Conservation (phyloP, 2,329 filamentous ascomycete genomes). For the Tympanopsis confertula region DNA sequence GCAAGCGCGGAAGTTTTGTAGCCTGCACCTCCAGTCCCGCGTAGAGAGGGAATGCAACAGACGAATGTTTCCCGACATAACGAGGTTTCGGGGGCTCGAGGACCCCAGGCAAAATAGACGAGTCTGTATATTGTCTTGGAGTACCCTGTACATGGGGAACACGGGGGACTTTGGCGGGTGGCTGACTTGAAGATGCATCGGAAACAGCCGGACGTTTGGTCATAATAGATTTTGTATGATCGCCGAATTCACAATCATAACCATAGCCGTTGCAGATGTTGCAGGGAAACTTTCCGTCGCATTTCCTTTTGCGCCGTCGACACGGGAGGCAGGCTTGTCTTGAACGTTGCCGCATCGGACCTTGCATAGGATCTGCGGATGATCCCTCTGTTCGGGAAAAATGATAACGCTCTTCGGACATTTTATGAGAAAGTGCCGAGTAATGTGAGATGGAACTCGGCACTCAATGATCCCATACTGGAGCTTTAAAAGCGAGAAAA, state of each 20-base stretch:
- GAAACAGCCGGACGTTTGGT: background rate
- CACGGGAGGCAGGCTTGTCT: slow-evolving; percentile 6
- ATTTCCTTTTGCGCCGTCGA: slow-evolving; percentile 11
- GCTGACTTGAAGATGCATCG: background rate
- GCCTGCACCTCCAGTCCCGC: slow-evolving; percentile 17
- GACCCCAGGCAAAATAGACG: slow-evolving; percentile 8
- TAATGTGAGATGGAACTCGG: background rate
- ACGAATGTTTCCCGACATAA: slow-evolving; percentile 16
- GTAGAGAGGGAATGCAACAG: slow-evolving; percentile 17
- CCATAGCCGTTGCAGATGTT: slow-evolving; percentile 10
- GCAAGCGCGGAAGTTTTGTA: slow-evolving; percentile 17
- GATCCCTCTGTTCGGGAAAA: background rate
- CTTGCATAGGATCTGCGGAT: too few species aligned
- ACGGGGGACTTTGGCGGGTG: background rate
- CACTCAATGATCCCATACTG: too few species aligned
- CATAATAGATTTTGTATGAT: slow-evolving; percentile 4
- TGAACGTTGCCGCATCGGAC: background rate
- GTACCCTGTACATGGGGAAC: background rate
- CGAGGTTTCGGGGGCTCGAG: slow-evolving; percentile 15
- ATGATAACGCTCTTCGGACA: background rate
- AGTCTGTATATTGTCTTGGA: background rate
- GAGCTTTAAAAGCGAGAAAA: too few species aligned
- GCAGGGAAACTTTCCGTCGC: slow-evolving; percentile 10
- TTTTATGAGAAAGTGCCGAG: too few species aligned
- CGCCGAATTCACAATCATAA: slow-evolving; percentile 9